A percentile compares a stretch with the other conserved stretches of the same genome.
Conservation (phyloP, 2,329 filamentous ascomycete species). For the Shiraia sp. region DNA sequence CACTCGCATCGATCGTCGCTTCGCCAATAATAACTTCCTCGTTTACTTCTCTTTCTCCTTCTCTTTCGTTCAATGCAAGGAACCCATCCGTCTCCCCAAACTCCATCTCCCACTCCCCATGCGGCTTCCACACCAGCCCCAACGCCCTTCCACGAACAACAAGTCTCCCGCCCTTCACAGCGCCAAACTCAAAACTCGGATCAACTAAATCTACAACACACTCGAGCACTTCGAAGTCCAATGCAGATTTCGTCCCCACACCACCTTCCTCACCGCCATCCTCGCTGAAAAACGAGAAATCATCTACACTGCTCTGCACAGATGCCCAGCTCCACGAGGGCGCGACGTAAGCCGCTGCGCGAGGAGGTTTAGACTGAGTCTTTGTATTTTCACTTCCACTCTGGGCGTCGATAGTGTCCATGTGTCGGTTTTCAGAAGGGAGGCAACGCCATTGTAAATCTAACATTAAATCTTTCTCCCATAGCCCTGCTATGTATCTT, state of each 20-base stretch:
- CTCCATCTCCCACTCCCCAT: neutral
- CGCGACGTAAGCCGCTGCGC: slow-evolving; percentile 6
- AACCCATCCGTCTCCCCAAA: slow-evolving; percentile 1
- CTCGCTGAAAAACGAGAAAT: slow-evolving; percentile 4
- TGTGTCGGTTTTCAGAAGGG: neutral
- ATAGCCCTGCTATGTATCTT: slow-evolving; percentile 9
- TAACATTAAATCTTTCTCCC: slow-evolving; percentile 8
- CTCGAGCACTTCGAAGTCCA: slow-evolving; percentile 7
- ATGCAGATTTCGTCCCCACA: slow-evolving; percentile 1
- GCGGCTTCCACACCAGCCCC: neutral
- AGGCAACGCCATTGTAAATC: slow-evolving; percentile 8
- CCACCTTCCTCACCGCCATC: slow-evolving; percentile 2
- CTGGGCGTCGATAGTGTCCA: neutral
- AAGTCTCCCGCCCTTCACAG: slow-evolving; percentile 3
- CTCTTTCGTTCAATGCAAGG: neutral
- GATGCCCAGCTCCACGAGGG: slow-evolving; percentile 14
- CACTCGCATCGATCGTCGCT: slow-evolving; percentile 8
- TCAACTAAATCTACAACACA: slow-evolving; percentile 6
- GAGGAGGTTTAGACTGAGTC: neutral
- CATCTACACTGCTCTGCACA: slow-evolving; percentile 1
- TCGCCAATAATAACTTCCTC: slow-evolving; percentile 1
- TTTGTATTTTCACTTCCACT: neutral
- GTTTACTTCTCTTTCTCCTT: neutral
- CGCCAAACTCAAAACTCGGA: slow-evolving; percentile 5
- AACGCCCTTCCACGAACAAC: slow-evolving; percentile 2